Percentiles rank a stretch among this genome's conserved stretches.
phyloP scores from a whole-genome alignment of 306 rosid species.

The Cotoneaster glaucophyllus region DNA sequence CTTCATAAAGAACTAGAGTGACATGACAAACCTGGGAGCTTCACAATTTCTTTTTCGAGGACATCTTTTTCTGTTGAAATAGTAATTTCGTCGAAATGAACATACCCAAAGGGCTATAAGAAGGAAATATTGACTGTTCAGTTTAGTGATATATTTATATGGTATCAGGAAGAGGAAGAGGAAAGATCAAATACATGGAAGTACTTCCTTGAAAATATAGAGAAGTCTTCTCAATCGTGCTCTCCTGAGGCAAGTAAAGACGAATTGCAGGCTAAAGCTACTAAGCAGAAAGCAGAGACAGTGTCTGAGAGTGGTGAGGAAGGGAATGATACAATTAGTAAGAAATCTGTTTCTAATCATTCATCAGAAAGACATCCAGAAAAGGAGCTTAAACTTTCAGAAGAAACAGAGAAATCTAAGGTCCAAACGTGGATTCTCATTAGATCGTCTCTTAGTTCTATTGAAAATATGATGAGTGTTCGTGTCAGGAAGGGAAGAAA shows the following conservation, averaged over 20 bases:
- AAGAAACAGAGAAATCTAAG: slow-evolving; percentile 37
- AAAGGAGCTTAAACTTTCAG: slow-evolving; percentile 35
- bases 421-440: slow-evolving; percentile 58
- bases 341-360: slow-evolving; percentile 28
- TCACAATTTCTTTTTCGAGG: not conserved
- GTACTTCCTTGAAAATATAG: slow-evolving; percentile 56
- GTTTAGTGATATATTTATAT: slow-evolving; percentile 19
- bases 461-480: slow-evolving; percentile 57
- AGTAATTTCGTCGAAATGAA: not conserved
- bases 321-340: slow-evolving; percentile 30
- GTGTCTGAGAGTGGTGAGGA: slow-evolving; percentile 26
- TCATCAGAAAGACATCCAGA: slow-evolving; percentile 33
- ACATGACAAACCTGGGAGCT: not conserved
- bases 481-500: slow-evolving; percentile 41
- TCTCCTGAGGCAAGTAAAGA: slow-evolving; percentile 32
- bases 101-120: not conserved
- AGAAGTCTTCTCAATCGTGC: slow-evolving; percentile 26
- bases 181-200: slow-evolving; percentile 78
- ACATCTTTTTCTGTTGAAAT: not conserved
- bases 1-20: not conserved
- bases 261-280: slow-evolving; percentile 30
- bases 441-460: slow-evolving; percentile 51
- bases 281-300: slow-evolving; percentile 33
- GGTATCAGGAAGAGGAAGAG: slow-evolving; percentile 78
- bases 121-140: not conserved